Conservation (phyloP, 2,329 filamentous ascomycete genomes). For the Xylaria sp. region DNA sequence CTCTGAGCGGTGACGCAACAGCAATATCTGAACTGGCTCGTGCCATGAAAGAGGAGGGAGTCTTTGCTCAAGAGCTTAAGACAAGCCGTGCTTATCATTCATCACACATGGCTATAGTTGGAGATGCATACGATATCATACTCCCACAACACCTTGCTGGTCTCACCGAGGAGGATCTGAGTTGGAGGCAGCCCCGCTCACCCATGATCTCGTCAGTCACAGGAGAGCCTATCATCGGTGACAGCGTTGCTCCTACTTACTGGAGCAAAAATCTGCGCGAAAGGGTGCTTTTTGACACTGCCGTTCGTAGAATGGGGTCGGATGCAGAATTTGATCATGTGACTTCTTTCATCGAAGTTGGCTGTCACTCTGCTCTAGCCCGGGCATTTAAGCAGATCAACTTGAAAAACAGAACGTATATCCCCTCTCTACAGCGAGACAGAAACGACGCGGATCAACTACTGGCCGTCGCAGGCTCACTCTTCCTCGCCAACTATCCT, state of each 20-base stretch:
- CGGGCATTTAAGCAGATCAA: conserved; percentile 49
- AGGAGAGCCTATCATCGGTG: conserved; percentile 30
- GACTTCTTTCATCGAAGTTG: conserved; percentile 40
- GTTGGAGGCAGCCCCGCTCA: conserved; percentile 31
- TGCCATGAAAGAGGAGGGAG: conserved; percentile 55
- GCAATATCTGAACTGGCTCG: conserved; percentile 55
- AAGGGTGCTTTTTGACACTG: conserved; percentile 48
- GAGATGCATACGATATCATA: conserved; percentile 46
- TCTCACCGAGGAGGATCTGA: conserved; percentile 36
- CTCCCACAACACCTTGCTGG: conserved; percentile 20
- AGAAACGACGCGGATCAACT: conserved; percentile 37
- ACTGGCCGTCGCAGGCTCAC: conserved; percentile 34
- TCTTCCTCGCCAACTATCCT: conserved; percentile 39
- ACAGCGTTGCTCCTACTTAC: conserved; percentile 37
- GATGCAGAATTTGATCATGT: conserved; percentile 46
- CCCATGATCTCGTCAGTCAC: conserved; percentile 45
- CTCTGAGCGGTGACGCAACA: conserved; percentile 61
- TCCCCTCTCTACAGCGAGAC: conserved; percentile 37
- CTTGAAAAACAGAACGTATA: conserved; percentile 35
- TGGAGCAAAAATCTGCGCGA: conserved; percentile 44
- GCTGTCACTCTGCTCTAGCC: conserved; percentile 47
- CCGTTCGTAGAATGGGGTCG: conserved; percentile 52
- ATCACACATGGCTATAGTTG: conserved; percentile 57
- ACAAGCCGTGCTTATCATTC: conserved; percentile 56
- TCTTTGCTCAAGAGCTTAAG: conserved; percentile 59